phyloP scores from a whole-genome alignment of 2,329 filamentous ascomycete genomes.

The Orbilia ellipsospora region DNA sequence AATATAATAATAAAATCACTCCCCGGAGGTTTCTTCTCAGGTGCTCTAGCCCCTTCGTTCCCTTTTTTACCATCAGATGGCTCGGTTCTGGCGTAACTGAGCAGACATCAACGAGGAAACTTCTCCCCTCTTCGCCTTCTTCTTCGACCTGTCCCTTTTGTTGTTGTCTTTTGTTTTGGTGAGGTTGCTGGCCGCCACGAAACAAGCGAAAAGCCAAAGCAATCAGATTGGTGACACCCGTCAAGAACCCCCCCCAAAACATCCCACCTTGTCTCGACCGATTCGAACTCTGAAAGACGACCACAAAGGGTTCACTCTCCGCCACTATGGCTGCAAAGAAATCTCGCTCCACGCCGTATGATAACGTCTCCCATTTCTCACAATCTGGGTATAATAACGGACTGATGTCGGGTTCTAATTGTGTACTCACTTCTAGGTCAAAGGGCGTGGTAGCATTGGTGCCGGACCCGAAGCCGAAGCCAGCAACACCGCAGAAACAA shows the following conservation, averaged over 20 bases:
- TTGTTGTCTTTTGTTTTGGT: constrained; percentile 36
- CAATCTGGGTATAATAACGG: neutral
- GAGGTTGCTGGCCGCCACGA: constrained; percentile 26
- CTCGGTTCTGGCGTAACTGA: constrained; percentile 17
- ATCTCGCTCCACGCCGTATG: constrained; percentile 35
- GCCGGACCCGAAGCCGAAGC: constrained; percentile 29
- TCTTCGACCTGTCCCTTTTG: neutral
- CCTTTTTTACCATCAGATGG: constrained; percentile 18
- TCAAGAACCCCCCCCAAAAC: constrained; percentile 31
- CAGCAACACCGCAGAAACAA: constrained; percentile 30
- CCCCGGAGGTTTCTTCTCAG: constrained; percentile 17
- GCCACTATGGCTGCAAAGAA: constrained; percentile 51
- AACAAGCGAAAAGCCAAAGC: constrained; percentile 34
- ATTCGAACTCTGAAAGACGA: constrained; percentile 34
- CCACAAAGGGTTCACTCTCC: constrained; percentile 35
- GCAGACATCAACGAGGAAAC: neutral
- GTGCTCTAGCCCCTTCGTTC: constrained; percentile 16
- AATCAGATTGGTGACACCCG: constrained; percentile 9
- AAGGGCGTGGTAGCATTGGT: constrained; percentile 49
- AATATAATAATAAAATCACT: constrained; percentile 22
- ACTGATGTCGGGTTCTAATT: constrained; percentile 7
- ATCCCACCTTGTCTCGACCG: constrained; percentile 4
- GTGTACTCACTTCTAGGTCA: constrained; percentile 23
- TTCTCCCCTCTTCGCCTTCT: neutral
- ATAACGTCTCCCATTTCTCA: neutral